Conservation (phyloP, 2,329 filamentous ascomycete genomes). For the Pestalotiopsis sp. region DNA sequence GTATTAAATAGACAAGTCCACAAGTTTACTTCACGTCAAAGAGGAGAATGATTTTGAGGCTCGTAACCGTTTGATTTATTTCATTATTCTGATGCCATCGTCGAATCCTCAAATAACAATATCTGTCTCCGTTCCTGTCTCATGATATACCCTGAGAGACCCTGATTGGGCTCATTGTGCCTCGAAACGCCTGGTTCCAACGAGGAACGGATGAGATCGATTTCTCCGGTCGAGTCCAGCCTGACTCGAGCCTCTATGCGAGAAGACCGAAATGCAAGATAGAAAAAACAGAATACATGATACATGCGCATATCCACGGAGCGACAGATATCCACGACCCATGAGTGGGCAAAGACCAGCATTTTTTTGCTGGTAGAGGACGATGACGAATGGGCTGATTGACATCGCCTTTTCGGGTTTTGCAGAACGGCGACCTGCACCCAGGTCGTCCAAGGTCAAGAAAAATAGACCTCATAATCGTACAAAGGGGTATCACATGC, state of each 20-base stretch:
- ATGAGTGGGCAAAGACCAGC: background rate
- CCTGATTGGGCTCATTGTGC: background rate
- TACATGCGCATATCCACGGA: background rate
- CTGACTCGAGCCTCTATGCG: background rate
- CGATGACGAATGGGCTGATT: background rate
- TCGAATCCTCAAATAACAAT: background rate
- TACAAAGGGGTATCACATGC: conserved; percentile 11
- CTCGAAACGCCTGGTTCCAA: background rate
- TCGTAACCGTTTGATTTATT: background rate
- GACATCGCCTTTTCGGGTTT: background rate
- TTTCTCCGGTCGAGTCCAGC: background rate
- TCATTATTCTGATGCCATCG: background rate
- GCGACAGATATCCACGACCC: background rate
- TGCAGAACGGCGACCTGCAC: background rate
- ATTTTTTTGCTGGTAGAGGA: background rate
- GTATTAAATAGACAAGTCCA: background rate
- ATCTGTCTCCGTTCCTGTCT: background rate
- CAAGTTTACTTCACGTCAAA: background rate
- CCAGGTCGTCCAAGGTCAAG: background rate
- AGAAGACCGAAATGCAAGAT: background rate
- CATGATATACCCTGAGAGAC: background rate
- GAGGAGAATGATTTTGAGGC: background rate
- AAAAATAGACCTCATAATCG: background rate
- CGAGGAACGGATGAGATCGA: background rate
- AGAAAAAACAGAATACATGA: background rate